These are phyloP conservation scores for Hamamelis virginiana DNA, from an alignment of 164 flowering plant species.

Conservation along the genomic window DNA sequence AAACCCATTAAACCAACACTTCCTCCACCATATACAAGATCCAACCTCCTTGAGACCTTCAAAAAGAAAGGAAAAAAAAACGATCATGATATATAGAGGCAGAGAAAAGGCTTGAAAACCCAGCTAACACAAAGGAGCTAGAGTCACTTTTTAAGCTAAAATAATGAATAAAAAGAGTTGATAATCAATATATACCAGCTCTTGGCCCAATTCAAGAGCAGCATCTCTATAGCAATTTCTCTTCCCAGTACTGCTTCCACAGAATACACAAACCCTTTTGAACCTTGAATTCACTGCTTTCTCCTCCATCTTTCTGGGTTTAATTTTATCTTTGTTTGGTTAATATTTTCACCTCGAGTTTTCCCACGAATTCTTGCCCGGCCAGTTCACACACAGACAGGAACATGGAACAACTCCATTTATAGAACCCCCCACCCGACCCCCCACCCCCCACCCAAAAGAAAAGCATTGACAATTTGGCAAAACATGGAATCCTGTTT, in stretches of 20 bases:
- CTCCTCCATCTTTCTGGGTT: constrained; percentile 16
- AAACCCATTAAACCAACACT: constrained; percentile 56
- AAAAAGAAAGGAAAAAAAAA: neutral
- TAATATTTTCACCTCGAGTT: neutral
- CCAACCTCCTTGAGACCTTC: constrained; percentile 40
- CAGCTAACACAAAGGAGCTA: too few species aligned
- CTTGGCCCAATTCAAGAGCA: constrained; percentile 40
- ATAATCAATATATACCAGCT: constrained; percentile 25
- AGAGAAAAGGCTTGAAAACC: too few species aligned
- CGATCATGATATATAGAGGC: too few species aligned
- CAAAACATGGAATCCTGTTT: constrained; percentile 7
- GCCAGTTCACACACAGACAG: too few species aligned
- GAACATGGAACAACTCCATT: constrained; percentile 4
- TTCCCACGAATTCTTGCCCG: too few species aligned
- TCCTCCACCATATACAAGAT: constrained; percentile 62
- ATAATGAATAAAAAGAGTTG: neutral
- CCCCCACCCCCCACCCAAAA: neutral
- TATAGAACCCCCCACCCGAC: too few species aligned
- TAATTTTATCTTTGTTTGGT: neutral
- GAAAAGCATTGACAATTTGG: neutral
- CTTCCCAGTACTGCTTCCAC: constrained; percentile 53
- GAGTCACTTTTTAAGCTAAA: neutral
- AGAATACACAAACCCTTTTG: constrained; percentile 46
- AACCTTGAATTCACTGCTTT: constrained; percentile 27
- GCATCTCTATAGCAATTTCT: constrained; percentile 36